Evolutionary conservation across 2,329 filamentous ascomycete genomes (phyloP).

Genomic region (Aspergillus terreus): DNA sequence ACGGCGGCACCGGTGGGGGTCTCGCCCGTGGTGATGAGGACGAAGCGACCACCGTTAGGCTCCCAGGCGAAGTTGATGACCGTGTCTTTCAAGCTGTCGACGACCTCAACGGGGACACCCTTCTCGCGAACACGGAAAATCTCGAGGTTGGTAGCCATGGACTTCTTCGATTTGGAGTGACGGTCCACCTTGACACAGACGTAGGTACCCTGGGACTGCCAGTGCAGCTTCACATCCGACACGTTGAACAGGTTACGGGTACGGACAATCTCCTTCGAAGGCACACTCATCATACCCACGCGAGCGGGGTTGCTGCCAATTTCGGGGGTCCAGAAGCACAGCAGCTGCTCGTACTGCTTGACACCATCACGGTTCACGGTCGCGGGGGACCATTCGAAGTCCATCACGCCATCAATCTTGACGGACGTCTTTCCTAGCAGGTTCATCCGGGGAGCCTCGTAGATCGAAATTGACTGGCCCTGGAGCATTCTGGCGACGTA

Average conservation of each 20-base stretch:
- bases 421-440: constrained; percentile 85
- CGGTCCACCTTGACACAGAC: constrained; percentile 98
- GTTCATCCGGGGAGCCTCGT: constrained; percentile 85
- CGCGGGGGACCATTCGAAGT: constrained; percentile 96
- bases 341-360: constrained; percentile 90
- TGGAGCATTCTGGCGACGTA: constrained; percentile 91
- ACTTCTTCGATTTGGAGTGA: constrained; percentile 99
- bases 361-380: constrained; percentile 76
- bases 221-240: constrained; percentile 95
- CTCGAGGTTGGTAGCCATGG: constrained; percentile 91
- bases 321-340: constrained; percentile 99
- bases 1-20: constrained; percentile 73
- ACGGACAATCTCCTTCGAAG: constrained; percentile 88
- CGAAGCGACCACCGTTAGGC: constrained; percentile 94
- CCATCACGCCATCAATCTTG: constrained; percentile 94
- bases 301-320: constrained; percentile 97
- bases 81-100: constrained; percentile 95
- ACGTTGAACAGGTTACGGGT: constrained; percentile 98
- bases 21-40: constrained; percentile 93
- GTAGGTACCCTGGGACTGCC: constrained; percentile 92
- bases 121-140: constrained; percentile 98
- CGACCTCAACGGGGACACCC: constrained; percentile 95
- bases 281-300: constrained; percentile 93
- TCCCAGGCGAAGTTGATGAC: constrained; percentile 99
- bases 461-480: constrained; percentile 83